These are phyloP conservation scores for Sporothrix brunneoviolacea DNA, from an alignment of 2,329 filamentous ascomycete genomes.

Conservation along the genomic window DNA sequence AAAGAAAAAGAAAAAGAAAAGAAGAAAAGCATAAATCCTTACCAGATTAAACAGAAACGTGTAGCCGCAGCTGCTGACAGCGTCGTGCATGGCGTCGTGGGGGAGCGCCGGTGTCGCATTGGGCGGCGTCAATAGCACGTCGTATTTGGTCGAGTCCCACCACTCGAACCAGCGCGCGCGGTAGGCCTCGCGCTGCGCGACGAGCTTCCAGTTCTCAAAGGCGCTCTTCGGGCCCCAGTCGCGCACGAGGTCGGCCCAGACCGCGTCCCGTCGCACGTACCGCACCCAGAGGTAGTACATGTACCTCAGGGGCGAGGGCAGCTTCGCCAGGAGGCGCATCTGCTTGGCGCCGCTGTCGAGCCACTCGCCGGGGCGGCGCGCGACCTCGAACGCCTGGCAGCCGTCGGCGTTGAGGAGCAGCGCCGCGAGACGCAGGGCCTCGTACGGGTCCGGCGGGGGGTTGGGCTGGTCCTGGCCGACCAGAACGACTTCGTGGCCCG, in stretches of 20 bases:
- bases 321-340: constrained; percentile 65
- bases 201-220: constrained; percentile 76
- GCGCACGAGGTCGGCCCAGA: constrained; percentile 72
- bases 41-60: constrained; percentile 89
- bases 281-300: constrained; percentile 87
- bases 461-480: constrained; percentile 35
- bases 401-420: constrained; percentile 81
- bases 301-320: constrained; percentile 70
- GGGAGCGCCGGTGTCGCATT: constrained; percentile 88
- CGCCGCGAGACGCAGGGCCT: constrained; percentile 68
- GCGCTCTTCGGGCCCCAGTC: constrained; percentile 69
- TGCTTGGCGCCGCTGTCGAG: constrained; percentile 72
- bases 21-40: constrained; percentile 26
- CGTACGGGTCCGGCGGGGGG: constrained; percentile 57
- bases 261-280: constrained; percentile 66
- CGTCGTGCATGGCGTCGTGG: constrained; percentile 78
- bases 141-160: constrained; percentile 68
- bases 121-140: constrained; percentile 75
- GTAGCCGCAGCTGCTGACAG: constrained; percentile 81
- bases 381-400: constrained; percentile 69
- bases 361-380: constrained; percentile 70
- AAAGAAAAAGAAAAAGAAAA: not conserved
- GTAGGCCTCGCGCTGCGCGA: constrained; percentile 69
- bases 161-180: constrained; percentile 74
- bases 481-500: constrained; percentile 69